These are phyloP conservation scores for Cyberlindnera mrakii DNA, from an alignment of 805 yeast species.

Conservation along the genomic window DNA sequence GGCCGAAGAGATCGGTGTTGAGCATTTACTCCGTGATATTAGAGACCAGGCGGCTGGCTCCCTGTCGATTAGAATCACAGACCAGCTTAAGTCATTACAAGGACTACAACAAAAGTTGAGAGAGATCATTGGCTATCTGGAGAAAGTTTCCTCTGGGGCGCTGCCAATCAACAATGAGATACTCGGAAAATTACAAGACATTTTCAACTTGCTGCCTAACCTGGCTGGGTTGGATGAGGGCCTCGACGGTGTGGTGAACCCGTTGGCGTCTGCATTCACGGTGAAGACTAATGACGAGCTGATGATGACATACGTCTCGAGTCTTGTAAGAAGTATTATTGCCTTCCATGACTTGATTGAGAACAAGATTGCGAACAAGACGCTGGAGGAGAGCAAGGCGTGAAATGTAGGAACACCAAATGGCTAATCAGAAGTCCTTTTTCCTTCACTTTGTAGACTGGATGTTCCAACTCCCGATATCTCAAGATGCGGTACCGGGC, in stretches of 20 bases:
- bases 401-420: background rate
- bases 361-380: slow-evolving; percentile 83
- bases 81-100: slow-evolving; percentile 80
- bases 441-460: no score
- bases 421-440: no score
- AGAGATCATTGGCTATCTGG: slow-evolving; percentile 74
- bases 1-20: slow-evolving; percentile 99
- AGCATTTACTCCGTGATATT: slow-evolving; percentile 87
- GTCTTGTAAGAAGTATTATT: slow-evolving; percentile 87
- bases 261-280: slow-evolving; percentile 75
- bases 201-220: slow-evolving; percentile 89
- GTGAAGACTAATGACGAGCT: slow-evolving; percentile 93
- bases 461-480: no score
- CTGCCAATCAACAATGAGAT: slow-evolving; percentile 88
- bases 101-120: slow-evolving; percentile 76
- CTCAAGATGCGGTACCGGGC: no score
- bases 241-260: slow-evolving; percentile 32
- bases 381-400: slow-evolving; percentile 26
- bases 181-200: slow-evolving; percentile 88
- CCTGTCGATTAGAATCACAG: slow-evolving; percentile 78
- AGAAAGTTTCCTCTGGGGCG: slow-evolving; percentile 60
- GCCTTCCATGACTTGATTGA: slow-evolving; percentile 96
- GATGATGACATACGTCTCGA: slow-evolving; percentile 87
- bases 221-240: slow-evolving; percentile 37
- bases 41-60: slow-evolving; percentile 96